Evolutionary conservation across 768 basidiomycete species (phyloP).

Genomic region (Pholiota microspora): DNA sequence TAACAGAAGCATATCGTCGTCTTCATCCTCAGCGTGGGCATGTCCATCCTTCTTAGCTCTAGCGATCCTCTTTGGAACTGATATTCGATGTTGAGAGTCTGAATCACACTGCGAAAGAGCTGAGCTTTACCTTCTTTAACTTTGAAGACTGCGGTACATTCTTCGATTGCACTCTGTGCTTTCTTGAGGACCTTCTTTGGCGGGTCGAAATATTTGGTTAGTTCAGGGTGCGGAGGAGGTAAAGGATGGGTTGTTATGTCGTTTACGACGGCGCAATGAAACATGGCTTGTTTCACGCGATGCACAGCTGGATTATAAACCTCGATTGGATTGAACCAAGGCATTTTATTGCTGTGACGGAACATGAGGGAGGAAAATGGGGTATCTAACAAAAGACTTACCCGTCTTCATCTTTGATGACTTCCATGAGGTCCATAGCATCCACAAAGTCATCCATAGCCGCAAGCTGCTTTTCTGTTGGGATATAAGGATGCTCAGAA

Average conservation of each 20-base stretch:
- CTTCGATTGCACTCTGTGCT: constrained; percentile 52
- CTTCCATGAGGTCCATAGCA: constrained; percentile 81
- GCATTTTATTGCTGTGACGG: constrained; percentile 44
- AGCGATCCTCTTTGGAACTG: constrained; percentile 64
- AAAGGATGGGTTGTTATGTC: constrained; percentile 76
- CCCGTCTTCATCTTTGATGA: constrained; percentile 77
- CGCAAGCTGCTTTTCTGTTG: constrained; percentile 70
- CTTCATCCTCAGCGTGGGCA: constrained; percentile 63
- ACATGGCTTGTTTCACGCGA: constrained; percentile 89
- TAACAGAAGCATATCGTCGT: constrained; percentile 55
- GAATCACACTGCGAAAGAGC: background rate
- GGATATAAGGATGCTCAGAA: constrained; percentile 77
- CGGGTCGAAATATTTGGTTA: constrained; percentile 81
- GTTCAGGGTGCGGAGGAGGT: constrained; percentile 82
- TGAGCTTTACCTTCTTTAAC: constrained; percentile 66
- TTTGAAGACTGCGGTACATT: constrained; percentile 66
- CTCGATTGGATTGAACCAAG: constrained; percentile 76
- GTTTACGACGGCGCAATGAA: constrained; percentile 78
- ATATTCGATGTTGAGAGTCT: background rate
- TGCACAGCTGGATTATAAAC: constrained; percentile 92
- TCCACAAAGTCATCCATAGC: constrained; percentile 91
- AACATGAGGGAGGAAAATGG: background rate
- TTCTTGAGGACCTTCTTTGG: constrained; percentile 68
- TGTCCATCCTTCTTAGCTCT: constrained; percentile 63
- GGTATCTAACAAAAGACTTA: constrained; percentile 28